phyloP scores from a whole-genome alignment of 257 asterid species.

The Ophiorrhiza pumila region DNA sequence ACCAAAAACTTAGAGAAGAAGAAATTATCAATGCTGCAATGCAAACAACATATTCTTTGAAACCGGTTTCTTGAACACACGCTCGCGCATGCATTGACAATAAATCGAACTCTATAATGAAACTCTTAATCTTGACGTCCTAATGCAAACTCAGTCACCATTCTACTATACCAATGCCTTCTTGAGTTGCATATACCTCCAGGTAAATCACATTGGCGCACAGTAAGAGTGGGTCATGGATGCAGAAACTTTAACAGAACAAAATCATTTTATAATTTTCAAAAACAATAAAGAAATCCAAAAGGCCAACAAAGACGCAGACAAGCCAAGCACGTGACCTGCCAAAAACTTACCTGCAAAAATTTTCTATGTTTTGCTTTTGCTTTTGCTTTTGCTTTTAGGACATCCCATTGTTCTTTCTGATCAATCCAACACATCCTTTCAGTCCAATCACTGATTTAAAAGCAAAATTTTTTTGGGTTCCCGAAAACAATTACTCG shows the following conservation, averaged over 20 bases:
- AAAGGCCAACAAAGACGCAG: constrained; percentile 55
- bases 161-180: too few species aligned
- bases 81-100: too few species aligned
- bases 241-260: constrained; percentile 39
- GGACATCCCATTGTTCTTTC: constrained; percentile 39
- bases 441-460: constrained; percentile 57
- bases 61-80: too few species aligned
- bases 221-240: constrained; percentile 29
- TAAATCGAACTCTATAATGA: too few species aligned
- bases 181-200: too few species aligned
- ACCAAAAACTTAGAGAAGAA: too few species aligned
- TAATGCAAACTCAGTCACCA: too few species aligned
- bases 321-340: constrained; percentile 92
- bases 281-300: constrained; percentile 23
- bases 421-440: constrained; percentile 57
- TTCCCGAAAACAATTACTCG: constrained; percentile 11
- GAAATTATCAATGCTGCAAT: too few species aligned
- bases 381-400: constrained; percentile 25
- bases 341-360: constrained; percentile 42
- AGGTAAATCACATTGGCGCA: neutral
- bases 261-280: constrained; percentile 32
- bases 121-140: too few species aligned
- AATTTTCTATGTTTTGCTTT: constrained; percentile 1
- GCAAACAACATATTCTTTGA: too few species aligned
- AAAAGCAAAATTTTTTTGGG: neutral